Percentiles rank a stretch among this genome's conserved stretches.
Evolutionary conservation across 2,329 filamentous ascomycete genomes (phyloP).

Genomic region (Dichotomopilus funicola): DNA sequence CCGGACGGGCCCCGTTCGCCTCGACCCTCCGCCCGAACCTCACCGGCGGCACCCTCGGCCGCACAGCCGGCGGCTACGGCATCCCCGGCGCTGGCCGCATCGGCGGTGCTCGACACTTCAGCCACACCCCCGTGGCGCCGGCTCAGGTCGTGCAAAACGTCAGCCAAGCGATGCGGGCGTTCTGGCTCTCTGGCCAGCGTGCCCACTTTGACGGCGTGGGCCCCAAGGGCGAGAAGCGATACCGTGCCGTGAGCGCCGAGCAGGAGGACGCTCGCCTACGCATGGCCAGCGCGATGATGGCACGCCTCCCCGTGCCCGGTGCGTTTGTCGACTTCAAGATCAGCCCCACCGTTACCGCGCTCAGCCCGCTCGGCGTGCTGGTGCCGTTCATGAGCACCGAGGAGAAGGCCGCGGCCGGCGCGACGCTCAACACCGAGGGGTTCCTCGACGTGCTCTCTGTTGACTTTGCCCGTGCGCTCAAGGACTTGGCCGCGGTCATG

Average conservation of each 20-base stretch:
- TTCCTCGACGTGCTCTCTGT: constrained; percentile 78
- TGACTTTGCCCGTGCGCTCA: constrained; percentile 81
- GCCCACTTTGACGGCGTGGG: constrained; percentile 77
- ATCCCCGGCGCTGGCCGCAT: constrained; percentile 60
- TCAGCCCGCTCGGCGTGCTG: constrained; percentile 61
- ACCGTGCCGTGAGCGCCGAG: constrained; percentile 66
- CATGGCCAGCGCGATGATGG: constrained; percentile 41
- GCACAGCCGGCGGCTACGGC: constrained; percentile 84
- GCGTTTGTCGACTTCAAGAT: constrained; percentile 84
- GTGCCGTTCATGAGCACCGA: constrained; percentile 41
- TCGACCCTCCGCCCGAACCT: constrained; percentile 85
- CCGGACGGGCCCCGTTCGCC: constrained; percentile 77
- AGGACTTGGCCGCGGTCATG: constrained; percentile 72
- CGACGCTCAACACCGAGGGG: constrained; percentile 72
- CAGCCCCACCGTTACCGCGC: constrained; percentile 81
- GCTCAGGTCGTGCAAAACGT: constrained; percentile 93
- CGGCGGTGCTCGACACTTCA: constrained; percentile 79
- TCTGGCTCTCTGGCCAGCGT: constrained; percentile 86
- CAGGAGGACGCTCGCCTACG: constrained; percentile 67
- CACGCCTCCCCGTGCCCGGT: constrained; percentile 55
- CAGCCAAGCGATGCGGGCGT: constrained; percentile 85
- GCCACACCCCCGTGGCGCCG: constrained; percentile 74
- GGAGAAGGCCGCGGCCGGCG: constrained; percentile 35
- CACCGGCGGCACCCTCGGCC: constrained; percentile 76
- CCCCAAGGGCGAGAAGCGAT: constrained; percentile 67